Evolutionary conservation across 2,329 filamentous ascomycete species (phyloP).

Genomic region (Phaeophleospora eucalypticola): DNA sequence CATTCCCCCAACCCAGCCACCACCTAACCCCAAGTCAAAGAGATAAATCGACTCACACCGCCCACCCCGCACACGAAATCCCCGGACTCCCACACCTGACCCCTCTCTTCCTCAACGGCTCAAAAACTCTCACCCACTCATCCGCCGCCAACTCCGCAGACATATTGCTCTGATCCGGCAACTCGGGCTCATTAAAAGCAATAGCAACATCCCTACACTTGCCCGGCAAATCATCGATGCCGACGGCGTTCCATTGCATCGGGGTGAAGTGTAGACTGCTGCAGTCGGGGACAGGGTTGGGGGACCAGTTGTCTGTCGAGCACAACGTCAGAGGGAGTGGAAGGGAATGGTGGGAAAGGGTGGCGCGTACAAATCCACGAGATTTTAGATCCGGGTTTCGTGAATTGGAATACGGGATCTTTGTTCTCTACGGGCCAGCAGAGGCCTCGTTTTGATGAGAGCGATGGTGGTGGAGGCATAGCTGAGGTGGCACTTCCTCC

Average conservation of each 20-base stretch:
- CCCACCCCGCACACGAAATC: conserved; percentile 30
- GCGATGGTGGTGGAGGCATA: neutral
- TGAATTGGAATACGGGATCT: conserved; percentile 29
- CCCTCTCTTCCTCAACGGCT: conserved; percentile 27
- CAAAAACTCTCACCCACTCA: conserved; percentile 27
- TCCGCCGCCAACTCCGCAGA: conserved; percentile 24
- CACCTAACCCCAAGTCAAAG: conserved; percentile 9
- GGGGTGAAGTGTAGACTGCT: conserved; percentile 28
- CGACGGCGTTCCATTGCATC: conserved; percentile 33
- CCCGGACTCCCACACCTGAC: conserved; percentile 27
- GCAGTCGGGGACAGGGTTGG: conserved; percentile 23
- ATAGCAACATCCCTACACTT: conserved; percentile 7
- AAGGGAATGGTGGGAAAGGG: neutral
- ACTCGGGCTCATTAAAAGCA: conserved; percentile 33
- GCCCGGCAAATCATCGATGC: conserved; percentile 23
- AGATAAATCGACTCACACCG: conserved; percentile 25
- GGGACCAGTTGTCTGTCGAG: conserved; percentile 29
- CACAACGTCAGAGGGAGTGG: neutral
- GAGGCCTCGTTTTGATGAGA: conserved; percentile 29
- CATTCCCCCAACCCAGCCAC: no score
- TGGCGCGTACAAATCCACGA: conserved; percentile 29
- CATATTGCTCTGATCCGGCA: conserved; percentile 32
- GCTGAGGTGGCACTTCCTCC: neutral
- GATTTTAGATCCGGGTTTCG: conserved; percentile 31
- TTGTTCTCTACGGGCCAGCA: conserved; percentile 32